These are phyloP conservation scores for Amanita pseudoporphyria DNA, from an alignment of 768 basidiomycete genomes.

Conservation along the genomic window DNA sequence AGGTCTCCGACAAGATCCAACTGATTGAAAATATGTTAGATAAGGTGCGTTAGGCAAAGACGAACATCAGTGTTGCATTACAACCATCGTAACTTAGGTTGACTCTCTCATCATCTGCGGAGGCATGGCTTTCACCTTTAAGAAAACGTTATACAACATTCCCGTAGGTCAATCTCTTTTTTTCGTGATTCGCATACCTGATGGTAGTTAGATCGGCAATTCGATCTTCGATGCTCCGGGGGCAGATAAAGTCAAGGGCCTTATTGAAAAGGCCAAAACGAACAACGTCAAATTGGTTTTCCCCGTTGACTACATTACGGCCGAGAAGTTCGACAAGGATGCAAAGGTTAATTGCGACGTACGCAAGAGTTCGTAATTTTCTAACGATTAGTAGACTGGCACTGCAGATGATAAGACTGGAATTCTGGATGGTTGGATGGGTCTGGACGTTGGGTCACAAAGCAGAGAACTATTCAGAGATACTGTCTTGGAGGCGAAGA, in stretches of 20 bases:
- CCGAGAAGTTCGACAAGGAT: constrained; percentile 91
- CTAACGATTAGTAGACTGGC: constrained; percentile 40
- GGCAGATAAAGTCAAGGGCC: constrained; percentile 69
- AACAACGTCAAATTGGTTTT: constrained; percentile 93
- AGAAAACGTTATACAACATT: constrained; percentile 73
- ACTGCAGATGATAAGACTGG: constrained; percentile 73
- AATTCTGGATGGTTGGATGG: constrained; percentile 92
- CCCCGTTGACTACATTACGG: constrained; percentile 91
- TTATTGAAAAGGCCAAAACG: constrained; percentile 87
- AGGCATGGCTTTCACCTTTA: constrained; percentile 99
- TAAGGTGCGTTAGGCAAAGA: constrained; percentile 47
- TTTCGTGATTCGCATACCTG: not conserved
- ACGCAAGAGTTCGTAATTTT: not conserved
- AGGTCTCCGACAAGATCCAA: constrained; percentile 98
- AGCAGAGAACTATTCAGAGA: constrained; percentile 70
- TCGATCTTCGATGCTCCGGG: constrained; percentile 92
- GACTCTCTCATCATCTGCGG: constrained; percentile 94
- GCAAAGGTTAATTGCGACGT: constrained; percentile 49
- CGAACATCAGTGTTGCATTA: not conserved
- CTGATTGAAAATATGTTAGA: constrained; percentile 99
- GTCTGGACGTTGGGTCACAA: constrained; percentile 86
- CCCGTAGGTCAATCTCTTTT: constrained; percentile 33
- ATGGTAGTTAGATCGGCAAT: constrained; percentile 65
- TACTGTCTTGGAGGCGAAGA: constrained; percentile 83
- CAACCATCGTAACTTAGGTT: constrained; percentile 42